A percentile compares a stretch with the other conserved stretches of the same genome.
phyloP scores from a whole-genome alignment of 129 eudicot genomes.

The Artemisia argyi region DNA sequence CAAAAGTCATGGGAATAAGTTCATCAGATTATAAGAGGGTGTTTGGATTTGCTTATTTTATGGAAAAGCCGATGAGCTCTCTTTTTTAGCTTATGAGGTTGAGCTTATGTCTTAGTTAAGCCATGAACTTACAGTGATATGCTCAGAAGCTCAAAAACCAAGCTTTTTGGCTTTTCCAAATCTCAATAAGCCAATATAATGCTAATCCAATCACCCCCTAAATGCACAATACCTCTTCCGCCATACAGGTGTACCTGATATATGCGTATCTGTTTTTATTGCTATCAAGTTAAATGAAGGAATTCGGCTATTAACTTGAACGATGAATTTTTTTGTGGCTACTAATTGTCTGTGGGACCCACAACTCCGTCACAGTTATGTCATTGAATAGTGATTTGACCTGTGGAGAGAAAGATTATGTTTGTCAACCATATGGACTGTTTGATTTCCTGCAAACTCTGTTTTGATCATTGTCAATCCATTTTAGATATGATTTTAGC shows the following conservation, averaged over 20 bases:
- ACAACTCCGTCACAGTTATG: background rate
- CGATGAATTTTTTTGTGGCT: conserved; percentile 17
- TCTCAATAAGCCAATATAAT: too few species aligned
- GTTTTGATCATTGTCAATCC: background rate
- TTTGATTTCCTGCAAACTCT: conserved; percentile 21
- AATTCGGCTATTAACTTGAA: conserved; percentile 13
- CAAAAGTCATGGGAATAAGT: conserved; percentile 5
- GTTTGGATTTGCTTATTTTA: too few species aligned
- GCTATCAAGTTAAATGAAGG: conserved; percentile 1
- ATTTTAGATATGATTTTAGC: background rate
- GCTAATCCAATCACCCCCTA: background rate
- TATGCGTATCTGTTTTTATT: conserved; percentile 4
- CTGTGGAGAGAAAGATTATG: conserved; percentile 8
- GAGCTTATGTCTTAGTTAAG: background rate
- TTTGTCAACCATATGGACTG: conserved; percentile 15
- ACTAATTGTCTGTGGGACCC: background rate
- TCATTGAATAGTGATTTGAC: conserved; percentile 2
- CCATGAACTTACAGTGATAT: background rate
- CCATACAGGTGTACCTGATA: conserved; percentile 4
- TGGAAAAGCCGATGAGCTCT: too few species aligned
- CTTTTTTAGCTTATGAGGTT: background rate
- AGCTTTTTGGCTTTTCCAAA: too few species aligned
- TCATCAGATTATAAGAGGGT: background rate
- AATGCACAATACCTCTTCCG: conserved; percentile 16
- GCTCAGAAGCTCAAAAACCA: too few species aligned